A percentile compares a stretch with the other conserved stretches of the same genome.
phyloP scores from a whole-genome alignment of 139 green algal genomes.

The Haematococcus lacustris region DNA sequence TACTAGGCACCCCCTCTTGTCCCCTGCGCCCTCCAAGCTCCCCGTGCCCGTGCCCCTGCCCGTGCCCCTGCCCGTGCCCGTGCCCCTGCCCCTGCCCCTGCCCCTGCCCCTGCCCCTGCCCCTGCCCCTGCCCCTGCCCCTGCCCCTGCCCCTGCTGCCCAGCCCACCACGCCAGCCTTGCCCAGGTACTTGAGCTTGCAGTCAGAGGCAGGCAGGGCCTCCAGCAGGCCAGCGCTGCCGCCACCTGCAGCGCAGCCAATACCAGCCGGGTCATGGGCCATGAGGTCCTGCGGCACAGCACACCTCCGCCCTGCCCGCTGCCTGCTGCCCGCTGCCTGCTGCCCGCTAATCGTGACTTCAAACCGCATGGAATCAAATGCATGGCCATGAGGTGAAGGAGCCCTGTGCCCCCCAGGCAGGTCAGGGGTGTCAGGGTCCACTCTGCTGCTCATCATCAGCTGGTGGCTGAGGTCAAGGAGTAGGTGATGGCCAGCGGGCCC shows the following conservation, averaged over 20 bases:
- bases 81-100: neutral
- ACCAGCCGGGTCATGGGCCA: too few relatives aligned
- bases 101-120: neutral
- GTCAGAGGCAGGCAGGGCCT: conserved; percentile 24
- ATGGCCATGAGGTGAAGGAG: too few relatives aligned
- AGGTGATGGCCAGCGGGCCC: too few relatives aligned
- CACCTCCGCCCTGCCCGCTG: too few relatives aligned
- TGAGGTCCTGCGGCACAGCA: too few relatives aligned
- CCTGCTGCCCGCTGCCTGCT: too few relatives aligned
- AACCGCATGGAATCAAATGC: too few relatives aligned
- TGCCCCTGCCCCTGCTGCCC: neutral
- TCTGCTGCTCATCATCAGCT: too few relatives aligned
- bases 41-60: neutral
- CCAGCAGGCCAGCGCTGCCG: neutral
- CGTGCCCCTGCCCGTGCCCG: neutral
- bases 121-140: neutral
- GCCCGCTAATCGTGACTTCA: too few relatives aligned
- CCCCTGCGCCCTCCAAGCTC: neutral
- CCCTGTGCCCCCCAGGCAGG: too few relatives aligned
- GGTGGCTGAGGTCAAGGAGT: too few relatives aligned
- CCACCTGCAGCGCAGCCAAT: conserved; percentile 5
- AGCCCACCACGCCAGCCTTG: conserved; percentile 40
- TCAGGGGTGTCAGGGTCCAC: too few relatives aligned
- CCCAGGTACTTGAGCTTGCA: conserved; percentile 56
- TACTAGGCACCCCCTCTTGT: neutral